Evolutionary conservation across 2,329 filamentous ascomycete species (phyloP), one percentile per base, ranked within the genome.

Genomic region (Arthrobotrys musiformis): DNA sequence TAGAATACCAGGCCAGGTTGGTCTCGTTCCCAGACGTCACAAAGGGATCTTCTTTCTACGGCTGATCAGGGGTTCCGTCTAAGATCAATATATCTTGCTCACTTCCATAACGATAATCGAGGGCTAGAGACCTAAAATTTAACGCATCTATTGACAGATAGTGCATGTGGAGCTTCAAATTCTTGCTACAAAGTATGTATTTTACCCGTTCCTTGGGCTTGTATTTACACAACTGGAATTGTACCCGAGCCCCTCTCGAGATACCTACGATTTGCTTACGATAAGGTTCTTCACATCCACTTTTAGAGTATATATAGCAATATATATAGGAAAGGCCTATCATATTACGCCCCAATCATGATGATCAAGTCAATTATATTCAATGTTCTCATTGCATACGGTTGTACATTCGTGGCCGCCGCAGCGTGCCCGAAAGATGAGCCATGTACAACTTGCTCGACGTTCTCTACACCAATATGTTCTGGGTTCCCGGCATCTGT

Each of bases 391-490:
- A 19, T 58, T 15, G 8, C 26, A n/a, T 58, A 58, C 44, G 35
- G 72, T 19, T 44, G 54, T 58, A 60, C 28, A 3, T 17, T 70
- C 15, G 64, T 69, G 30, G 56, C 58, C 22, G 72, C 63, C n/a
- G 62, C 42, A 0, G 72, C 56, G n/a, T 64, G 40, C 30, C 56
- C 58, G 7, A 28, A 56, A 58, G 63, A 37, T 8, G 61, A n/a
- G 26, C 70, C 56, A 1, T 68, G 54, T 48, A 26, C 22, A 26
- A 69, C 44, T 24, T 75, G 70, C 35, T 54, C 70, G 0, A 69
- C 63, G 8, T 69, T 44, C 17, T 28, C 63, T 17, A 75, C 70
- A 30, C 70, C 70, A 22, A 63, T 75, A 8, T 75, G 70, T 33
- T 63, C 70, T 22, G 70, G 70, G 19, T 68, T 58, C 35, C 63